These are phyloP conservation scores for Solanum chmielewskii DNA, from an alignment of 257 asterid genomes.

Conservation along the genomic window DNA sequence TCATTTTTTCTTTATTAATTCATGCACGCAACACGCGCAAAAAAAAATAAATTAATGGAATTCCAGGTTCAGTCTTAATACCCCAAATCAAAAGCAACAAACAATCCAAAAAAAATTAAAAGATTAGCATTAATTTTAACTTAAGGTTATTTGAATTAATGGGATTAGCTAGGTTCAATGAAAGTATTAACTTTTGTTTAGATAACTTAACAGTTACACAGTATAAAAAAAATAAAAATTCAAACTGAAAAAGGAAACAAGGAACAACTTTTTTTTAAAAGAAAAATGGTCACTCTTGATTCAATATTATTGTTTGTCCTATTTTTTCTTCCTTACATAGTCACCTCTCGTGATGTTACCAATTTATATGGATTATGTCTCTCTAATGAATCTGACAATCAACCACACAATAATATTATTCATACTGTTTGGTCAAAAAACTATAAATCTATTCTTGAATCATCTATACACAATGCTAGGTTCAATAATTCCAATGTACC, in stretches of 20 bases:
- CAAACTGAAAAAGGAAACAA: not conserved
- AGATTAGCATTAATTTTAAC: not conserved
- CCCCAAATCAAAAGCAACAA: not conserved
- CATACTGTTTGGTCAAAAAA: slow-evolving; percentile 7
- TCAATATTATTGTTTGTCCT: not conserved
- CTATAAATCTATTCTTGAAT: slow-evolving; percentile 18
- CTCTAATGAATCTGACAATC: not conserved
- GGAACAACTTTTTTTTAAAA: not conserved
- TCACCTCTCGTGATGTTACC: not conserved
- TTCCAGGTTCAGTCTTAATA: not conserved
- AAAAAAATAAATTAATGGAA: not conserved
- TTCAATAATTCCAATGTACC: slow-evolving; percentile 26
- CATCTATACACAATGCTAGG: slow-evolving; percentile 41
- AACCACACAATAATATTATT: not conserved
- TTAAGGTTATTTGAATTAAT: not conserved
- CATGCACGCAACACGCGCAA: not conserved
- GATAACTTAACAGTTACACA: not conserved
- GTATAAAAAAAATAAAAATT: not conserved
- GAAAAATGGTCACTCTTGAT: not conserved
- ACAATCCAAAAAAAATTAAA: not conserved
- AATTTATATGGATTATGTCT: not conserved
- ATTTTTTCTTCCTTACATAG: not conserved
- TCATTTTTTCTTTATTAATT: not conserved
- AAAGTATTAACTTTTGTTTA: not conserved
- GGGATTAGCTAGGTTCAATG: not conserved